Evolutionary conservation across 2,329 filamentous ascomycete species (phyloP).

Genomic region (Aspergillus brasiliensis): DNA sequence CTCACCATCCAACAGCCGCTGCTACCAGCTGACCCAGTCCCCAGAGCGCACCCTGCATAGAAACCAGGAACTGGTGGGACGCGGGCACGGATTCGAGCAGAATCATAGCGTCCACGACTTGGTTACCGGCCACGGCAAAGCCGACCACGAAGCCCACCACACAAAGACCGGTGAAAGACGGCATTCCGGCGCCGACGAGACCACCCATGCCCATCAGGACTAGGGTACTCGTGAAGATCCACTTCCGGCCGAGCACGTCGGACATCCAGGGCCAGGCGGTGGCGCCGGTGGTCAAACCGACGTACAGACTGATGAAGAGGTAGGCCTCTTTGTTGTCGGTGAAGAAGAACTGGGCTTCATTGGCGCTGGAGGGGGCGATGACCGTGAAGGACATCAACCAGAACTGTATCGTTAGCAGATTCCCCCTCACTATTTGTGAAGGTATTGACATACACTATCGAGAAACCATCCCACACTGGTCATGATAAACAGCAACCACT

Average conservation of each 20-base stretch:
- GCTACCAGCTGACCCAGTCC: constrained; percentile 21
- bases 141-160: constrained; percentile 23
- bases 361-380: constrained; percentile 21
- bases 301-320: constrained; percentile 19
- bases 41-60: constrained; percentile 22
- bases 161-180: constrained; percentile 28
- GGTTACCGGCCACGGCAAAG: constrained; percentile 21
- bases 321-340: constrained; percentile 17
- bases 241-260: constrained; percentile 21
- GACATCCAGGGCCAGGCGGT: constrained; percentile 23
- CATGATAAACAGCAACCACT: constrained; percentile 24
- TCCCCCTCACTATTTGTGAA: no score
- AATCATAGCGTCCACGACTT: constrained; percentile 18
- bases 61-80: constrained; percentile 23
- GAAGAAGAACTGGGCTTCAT: constrained; percentile 25
- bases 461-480: constrained; percentile 26
- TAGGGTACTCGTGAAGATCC: constrained; percentile 24
- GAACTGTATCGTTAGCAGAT: constrained; percentile 13
- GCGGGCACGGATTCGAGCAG: constrained; percentile 22
- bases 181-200: constrained; percentile 25
- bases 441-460: constrained; percentile 19
- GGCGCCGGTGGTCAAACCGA: constrained; percentile 18
- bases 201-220: constrained; percentile 23
- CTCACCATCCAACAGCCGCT: constrained; percentile 22
- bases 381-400: constrained; percentile 23